phyloP scores from a whole-genome alignment of 805 yeast species.

The Candida boidinii region DNA sequence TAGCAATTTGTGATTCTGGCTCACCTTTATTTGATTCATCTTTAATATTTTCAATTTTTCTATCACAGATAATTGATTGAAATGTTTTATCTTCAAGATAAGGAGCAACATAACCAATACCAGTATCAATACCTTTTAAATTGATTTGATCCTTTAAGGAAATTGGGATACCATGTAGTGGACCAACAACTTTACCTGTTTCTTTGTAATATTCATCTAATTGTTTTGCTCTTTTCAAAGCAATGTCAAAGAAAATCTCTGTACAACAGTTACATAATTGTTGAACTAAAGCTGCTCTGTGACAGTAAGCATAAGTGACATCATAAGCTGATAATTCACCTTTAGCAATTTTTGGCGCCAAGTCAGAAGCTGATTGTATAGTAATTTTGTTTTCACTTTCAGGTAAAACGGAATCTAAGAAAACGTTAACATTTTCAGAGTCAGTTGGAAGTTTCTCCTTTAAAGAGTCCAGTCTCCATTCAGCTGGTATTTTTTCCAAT shows the following conservation, averaged over 20 bases:
- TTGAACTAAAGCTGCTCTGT: slow-evolving; percentile 32
- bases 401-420: slow-evolving; percentile 14
- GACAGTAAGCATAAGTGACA: slow-evolving; percentile 31
- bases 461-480: slow-evolving; percentile 22
- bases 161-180: slow-evolving; percentile 37
- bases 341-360: slow-evolving; percentile 17
- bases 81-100: slow-evolving; percentile 12
- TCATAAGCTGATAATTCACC: slow-evolving; percentile 27
- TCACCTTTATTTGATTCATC: background rate
- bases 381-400: slow-evolving; percentile 14
- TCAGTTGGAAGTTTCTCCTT: slow-evolving; percentile 20
- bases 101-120: slow-evolving; percentile 29
- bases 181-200: slow-evolving; percentile 30
- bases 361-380: slow-evolving; percentile 13
- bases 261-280: slow-evolving; percentile 33
- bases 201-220: slow-evolving; percentile 27
- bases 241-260: slow-evolving; percentile 34
- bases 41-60: slow-evolving; percentile 25
- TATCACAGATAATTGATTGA: slow-evolving; percentile 23
- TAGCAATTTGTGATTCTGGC: slow-evolving; percentile 18
- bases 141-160: slow-evolving; percentile 38
- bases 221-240: slow-evolving; percentile 28
- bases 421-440: slow-evolving; percentile 15
- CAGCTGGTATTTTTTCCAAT: slow-evolving; percentile 19
- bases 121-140: slow-evolving; percentile 29